These are phyloP conservation scores for Gynostemma pentaphyllum DNA, from an alignment of 306 rosid species.

Conservation along the genomic window DNA sequence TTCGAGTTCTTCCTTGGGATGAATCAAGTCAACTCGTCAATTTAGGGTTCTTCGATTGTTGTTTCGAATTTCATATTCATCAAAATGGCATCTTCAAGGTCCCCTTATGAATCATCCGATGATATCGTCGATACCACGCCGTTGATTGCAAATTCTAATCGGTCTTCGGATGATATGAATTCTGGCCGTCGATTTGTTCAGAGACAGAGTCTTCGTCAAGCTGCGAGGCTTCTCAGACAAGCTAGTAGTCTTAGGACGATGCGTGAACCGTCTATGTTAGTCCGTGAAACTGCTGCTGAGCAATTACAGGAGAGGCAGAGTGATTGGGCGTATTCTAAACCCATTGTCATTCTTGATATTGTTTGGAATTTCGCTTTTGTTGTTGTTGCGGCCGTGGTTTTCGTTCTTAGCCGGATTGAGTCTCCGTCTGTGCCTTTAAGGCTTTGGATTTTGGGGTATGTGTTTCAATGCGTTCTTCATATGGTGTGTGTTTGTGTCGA, in stretches of 20 bases:
- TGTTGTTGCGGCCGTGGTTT: slow-evolving; percentile 39
- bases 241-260: slow-evolving; percentile 74
- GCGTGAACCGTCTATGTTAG: slow-evolving; percentile 93
- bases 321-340: slow-evolving; percentile 98
- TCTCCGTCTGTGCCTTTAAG: slow-evolving; percentile 69
- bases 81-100: slow-evolving; percentile 56
- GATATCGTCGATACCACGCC: slow-evolving; percentile 69
- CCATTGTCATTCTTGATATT: slow-evolving; percentile 74
- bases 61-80: neutral
- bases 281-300: slow-evolving; percentile 89
- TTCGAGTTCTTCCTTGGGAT: slow-evolving; percentile 7
- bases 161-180: slow-evolving; percentile 42
- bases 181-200: slow-evolving; percentile 43
- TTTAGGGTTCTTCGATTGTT: slow-evolving; percentile 5
- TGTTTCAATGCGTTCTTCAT: slow-evolving; percentile 67
- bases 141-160: slow-evolving; percentile 35
- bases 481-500: slow-evolving; percentile 69
- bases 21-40: slow-evolving; percentile 5
- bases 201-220: slow-evolving; percentile 77
- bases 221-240: slow-evolving; percentile 78
- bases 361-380: slow-evolving; percentile 82
- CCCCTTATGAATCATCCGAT: slow-evolving; percentile 53
- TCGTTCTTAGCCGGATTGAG: slow-evolving; percentile 45
- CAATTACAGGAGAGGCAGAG: slow-evolving; percentile 92
- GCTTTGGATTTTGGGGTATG: slow-evolving; percentile 72